phyloP scores from a whole-genome alignment of 1,284 basidiomycete genomes.

The Rhodotorula sp. region DNA sequence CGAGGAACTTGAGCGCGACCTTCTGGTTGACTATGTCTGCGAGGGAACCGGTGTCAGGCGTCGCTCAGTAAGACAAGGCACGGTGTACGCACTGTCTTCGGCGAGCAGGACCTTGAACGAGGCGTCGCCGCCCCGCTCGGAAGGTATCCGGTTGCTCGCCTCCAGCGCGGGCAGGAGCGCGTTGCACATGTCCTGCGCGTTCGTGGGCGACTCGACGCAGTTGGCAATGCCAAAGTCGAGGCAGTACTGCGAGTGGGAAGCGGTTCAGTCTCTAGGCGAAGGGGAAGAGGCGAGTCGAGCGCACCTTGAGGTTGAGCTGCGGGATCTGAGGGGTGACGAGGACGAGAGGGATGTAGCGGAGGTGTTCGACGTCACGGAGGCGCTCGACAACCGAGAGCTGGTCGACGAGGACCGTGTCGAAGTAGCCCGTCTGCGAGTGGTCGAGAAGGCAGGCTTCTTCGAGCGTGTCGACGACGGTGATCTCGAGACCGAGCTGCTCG shows the following conservation, averaged over 20 bases:
- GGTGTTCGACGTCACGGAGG: slow-evolving; percentile 85
- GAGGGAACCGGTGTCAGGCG: not conserved
- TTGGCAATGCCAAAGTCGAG: slow-evolving; percentile 67
- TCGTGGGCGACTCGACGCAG: slow-evolving; percentile 86
- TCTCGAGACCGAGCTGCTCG: slow-evolving; percentile 74
- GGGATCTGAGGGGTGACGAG: slow-evolving; percentile 68
- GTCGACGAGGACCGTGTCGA: slow-evolving; percentile 95
- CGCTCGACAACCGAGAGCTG: slow-evolving; percentile 79
- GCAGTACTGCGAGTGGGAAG: slow-evolving; percentile 33
- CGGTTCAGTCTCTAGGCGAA: not conserved
- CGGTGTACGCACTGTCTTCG: slow-evolving; percentile 65
- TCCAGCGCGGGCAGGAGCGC: slow-evolving; percentile 93
- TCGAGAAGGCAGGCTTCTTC: slow-evolving; percentile 59
- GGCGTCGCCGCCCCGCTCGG: slow-evolving; percentile 58
- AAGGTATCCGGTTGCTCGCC: slow-evolving; percentile 53
- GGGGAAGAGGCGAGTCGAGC: not conserved
- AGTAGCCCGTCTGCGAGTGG: slow-evolving; percentile 67
- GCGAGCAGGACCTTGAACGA: slow-evolving; percentile 92
- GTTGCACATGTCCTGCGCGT: slow-evolving; percentile 82
- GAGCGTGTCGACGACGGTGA: slow-evolving; percentile 74
- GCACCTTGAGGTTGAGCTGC: slow-evolving; percentile 46
- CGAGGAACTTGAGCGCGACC: slow-evolving; percentile 92
- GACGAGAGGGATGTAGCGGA: slow-evolving; percentile 95
- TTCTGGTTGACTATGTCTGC: slow-evolving; percentile 89
- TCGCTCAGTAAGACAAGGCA: not conserved